Conservation (phyloP, 2,329 filamentous ascomycete species). For the Colletotrichum kahawae region DNA sequence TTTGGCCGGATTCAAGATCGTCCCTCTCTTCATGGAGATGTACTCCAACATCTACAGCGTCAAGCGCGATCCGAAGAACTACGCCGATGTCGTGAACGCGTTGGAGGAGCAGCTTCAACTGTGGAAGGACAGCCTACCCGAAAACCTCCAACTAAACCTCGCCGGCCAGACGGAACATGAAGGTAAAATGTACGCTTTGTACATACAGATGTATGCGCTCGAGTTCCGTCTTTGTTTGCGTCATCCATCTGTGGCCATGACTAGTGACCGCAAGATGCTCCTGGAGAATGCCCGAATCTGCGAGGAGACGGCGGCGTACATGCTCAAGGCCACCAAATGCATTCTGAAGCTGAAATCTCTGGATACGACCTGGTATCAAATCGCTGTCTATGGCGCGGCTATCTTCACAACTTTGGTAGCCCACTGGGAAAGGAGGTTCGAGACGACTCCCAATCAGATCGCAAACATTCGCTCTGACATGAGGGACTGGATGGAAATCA, state of each 20-base stretch:
- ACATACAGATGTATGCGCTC: conserved; percentile 57
- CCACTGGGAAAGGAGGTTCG: conserved; percentile 69
- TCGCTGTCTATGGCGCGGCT: conserved; percentile 73
- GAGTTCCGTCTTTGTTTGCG: conserved; percentile 66
- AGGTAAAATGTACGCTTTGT: conserved; percentile 56
- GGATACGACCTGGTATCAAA: conserved; percentile 80
- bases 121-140: conserved; percentile 70
- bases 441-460: conserved; percentile 63
- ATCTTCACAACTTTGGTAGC: conserved; percentile 76
- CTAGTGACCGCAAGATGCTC: conserved; percentile 58
- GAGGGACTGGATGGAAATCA: conserved; percentile 70
- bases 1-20: conserved; percentile 68
- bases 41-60: conserved; percentile 79
- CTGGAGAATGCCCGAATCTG: conserved; percentile 70
- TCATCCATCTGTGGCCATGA: conserved; percentile 65
- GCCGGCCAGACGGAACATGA: conserved; percentile 37
- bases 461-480: conserved; percentile 69
- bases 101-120: conserved; percentile 69
- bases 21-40: conserved; percentile 73
- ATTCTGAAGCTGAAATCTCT: conserved; percentile 70
- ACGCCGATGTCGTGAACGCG: conserved; percentile 65
- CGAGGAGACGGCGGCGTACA: conserved; percentile 67
- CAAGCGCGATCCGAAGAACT: conserved; percentile 64
- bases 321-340: conserved; percentile 64
- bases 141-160: conserved; percentile 57